phyloP scores from a whole-genome alignment of 1,284 basidiomycete genomes.

The Ustilago nuda region DNA sequence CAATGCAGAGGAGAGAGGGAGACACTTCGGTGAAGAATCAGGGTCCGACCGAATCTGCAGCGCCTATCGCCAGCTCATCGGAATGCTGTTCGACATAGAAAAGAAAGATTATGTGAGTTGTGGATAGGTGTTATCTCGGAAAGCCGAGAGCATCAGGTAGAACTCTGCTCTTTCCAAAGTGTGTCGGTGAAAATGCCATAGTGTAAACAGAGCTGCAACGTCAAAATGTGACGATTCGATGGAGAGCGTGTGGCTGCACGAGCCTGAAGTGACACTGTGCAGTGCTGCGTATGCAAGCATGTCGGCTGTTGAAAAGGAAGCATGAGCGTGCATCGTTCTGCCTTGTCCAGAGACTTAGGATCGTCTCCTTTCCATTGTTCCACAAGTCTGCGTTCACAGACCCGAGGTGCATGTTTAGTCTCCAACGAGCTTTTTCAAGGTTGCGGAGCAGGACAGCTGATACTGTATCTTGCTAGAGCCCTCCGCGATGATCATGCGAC shows the following conservation, averaged over 20 bases:
- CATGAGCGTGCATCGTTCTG: constrained; percentile 9
- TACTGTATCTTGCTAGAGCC: too few relatives aligned
- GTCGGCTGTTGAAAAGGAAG: constrained; percentile 9
- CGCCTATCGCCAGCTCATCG: not conserved
- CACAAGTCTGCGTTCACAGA: not conserved
- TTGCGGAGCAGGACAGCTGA: not conserved
- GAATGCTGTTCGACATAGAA: not conserved
- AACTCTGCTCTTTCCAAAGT: not conserved
- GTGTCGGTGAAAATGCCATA: not conserved
- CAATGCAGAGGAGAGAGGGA: constrained; percentile 1
- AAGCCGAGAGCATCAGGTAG: not conserved
- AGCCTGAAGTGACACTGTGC: not conserved
- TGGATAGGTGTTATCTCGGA: not conserved
- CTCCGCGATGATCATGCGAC: too few relatives aligned
- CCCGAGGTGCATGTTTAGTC: not conserved
- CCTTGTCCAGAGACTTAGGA: not conserved
- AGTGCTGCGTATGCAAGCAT: not conserved
- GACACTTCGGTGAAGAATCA: constrained; percentile 32
- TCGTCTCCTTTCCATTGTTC: not conserved
- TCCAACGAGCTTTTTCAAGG: not conserved
- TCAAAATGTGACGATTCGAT: not conserved
- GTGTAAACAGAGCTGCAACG: constrained; percentile 2
- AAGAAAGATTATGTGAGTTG: not conserved
- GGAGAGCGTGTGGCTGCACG: constrained; percentile 6
- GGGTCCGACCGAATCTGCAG: constrained; percentile 40